phyloP scores from a whole-genome alignment of 164 flowering plant species.

The Stephania cephalantha region DNA sequence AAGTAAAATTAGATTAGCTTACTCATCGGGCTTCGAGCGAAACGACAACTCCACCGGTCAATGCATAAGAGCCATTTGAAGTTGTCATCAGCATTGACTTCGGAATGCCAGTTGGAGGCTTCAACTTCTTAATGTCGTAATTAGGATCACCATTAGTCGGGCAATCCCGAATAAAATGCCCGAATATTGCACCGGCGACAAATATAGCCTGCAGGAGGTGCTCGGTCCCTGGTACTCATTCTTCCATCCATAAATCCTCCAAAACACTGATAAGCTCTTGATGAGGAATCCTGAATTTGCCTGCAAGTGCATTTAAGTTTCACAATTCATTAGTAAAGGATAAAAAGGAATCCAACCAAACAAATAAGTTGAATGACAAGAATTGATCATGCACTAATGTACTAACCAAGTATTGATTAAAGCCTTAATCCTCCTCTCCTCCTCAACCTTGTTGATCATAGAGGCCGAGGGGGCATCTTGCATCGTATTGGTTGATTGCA shows the following conservation, averaged over 20 bases:
- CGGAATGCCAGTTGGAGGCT: constrained; percentile 95
- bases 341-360: neutral
- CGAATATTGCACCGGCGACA: constrained; percentile 94
- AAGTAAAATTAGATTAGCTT: constrained; percentile 17
- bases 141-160: constrained; percentile 97
- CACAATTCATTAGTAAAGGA: neutral
- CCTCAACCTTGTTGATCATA: constrained; percentile 59
- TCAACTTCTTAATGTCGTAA: constrained; percentile 74
- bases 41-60: constrained; percentile 85
- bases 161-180: constrained; percentile 95
- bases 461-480: constrained; percentile 63
- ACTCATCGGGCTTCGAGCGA: constrained; percentile 91
- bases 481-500: constrained; percentile 33
- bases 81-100: constrained; percentile 91
- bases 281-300: constrained; percentile 55
- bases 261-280: constrained; percentile 72
- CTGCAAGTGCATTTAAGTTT: constrained; percentile 27
- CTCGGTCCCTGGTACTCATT: constrained; percentile 57
- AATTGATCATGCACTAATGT: neutral
- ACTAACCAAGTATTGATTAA: constrained; percentile 45
- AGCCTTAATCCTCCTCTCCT: constrained; percentile 87
- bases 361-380: neutral
- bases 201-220: constrained; percentile 87
- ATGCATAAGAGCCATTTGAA: constrained; percentile 94
- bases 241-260: constrained; percentile 79